Conservation (phyloP, 2,329 filamentous ascomycete species). For the Capronia coronata region DNA sequence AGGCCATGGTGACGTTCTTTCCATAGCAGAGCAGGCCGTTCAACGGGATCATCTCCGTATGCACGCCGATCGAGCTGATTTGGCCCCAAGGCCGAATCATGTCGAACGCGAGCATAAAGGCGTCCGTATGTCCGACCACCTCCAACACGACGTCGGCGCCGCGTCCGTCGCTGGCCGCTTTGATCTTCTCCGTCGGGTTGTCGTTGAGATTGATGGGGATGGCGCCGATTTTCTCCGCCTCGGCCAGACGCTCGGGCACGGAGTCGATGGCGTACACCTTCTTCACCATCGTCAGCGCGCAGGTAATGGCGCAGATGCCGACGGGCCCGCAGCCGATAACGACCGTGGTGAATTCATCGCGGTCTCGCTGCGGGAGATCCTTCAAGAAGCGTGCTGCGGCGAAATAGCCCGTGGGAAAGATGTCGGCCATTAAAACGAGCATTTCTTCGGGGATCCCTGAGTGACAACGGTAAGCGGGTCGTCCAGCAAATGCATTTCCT, state of each 20-base stretch:
- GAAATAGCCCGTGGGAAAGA: slow-evolving; percentile 30
- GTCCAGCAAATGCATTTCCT: not conserved
- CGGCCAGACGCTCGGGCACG: slow-evolving; percentile 53
- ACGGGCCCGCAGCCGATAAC: slow-evolving; percentile 61
- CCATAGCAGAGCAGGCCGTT: slow-evolving; percentile 26
- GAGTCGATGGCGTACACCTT: slow-evolving; percentile 58
- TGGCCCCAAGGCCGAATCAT: slow-evolving; percentile 28
- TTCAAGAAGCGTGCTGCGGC: slow-evolving; percentile 28
- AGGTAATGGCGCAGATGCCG: slow-evolving; percentile 61
- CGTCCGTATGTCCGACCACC: slow-evolving; percentile 26
- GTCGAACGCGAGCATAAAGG: slow-evolving; percentile 28
- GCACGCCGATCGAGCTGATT: slow-evolving; percentile 28
- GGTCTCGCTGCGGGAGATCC: slow-evolving; percentile 24
- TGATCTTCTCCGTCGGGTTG: slow-evolving; percentile 53
- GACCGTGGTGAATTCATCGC: slow-evolving; percentile 43
- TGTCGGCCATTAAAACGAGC: slow-evolving; percentile 31
- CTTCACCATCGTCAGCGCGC: slow-evolving; percentile 55
- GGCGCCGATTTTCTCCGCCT: slow-evolving; percentile 57
- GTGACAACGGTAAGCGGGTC: not conserved
- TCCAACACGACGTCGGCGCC: slow-evolving; percentile 55
- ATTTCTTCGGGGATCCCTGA: slow-evolving; percentile 31
- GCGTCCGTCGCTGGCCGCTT: slow-evolving; percentile 54
- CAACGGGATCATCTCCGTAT: slow-evolving; percentile 24
- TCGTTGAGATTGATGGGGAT: slow-evolving; percentile 56
- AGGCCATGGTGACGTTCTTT: slow-evolving; percentile 29